Base-by-base conservation (phyloP, 108 stramenopile species). In the Cyclostephanos invisitatus region DNA sequence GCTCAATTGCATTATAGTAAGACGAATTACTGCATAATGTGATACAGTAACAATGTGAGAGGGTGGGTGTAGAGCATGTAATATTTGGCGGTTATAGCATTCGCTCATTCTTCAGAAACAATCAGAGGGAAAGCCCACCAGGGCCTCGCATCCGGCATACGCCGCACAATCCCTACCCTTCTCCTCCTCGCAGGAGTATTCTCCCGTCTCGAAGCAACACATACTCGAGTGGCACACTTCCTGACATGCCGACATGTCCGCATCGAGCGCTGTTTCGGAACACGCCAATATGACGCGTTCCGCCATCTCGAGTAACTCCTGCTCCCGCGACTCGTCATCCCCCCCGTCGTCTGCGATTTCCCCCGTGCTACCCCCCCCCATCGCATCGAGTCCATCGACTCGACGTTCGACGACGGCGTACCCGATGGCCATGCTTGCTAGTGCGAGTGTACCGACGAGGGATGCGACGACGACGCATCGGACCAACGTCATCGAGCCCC, bases 121-220 rank as follows among this genome's bases (percentile, higher is more conserved):
- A 3, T 11, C 40, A 11, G 4, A 8, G 40, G 7, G 40, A n/a
- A 11, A 8, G 51, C 51, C 51, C 51, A 53, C 10, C 15, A 59
- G 29, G 1, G 27, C 29, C 29, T 59, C 58, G 15, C 58, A 59
- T 17, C 29, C 58, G 1, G 58, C 58, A 36, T 59, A 59, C 58
- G 15, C 58, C 0, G 29, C 58, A 17, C 58, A 59, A 36, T 59
- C 12, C 15, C 32, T 3, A 0, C 58, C 7, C 58, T 28, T 12
- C 3, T 59, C 35, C n/a, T 59, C 29, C 18, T 35, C 58, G 32
- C 58, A 59, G 14, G 58, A 36, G 32, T 59, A 37, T 17, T 17
- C 14, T 35, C 29, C 58, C 17, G 5, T 37, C 58, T 59, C 58
- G 3, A 59, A 59, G 58, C 58, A 59, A 17, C 58, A 59, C 58